phyloP scores from a whole-genome alignment of 176 grass and related monocot genomes.

The Pontederia paniculata region DNA sequence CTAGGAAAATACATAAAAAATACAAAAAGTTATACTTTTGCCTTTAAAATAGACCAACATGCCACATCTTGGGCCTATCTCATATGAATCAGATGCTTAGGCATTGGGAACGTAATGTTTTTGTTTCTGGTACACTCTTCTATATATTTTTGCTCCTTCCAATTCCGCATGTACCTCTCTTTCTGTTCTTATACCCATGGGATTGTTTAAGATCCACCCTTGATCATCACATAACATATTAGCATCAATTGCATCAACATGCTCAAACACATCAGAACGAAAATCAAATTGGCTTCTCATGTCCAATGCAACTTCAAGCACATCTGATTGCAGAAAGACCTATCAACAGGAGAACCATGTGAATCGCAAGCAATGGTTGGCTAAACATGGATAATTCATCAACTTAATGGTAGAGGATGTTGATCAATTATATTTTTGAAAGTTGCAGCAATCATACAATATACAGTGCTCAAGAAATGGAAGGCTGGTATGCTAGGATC shows the following conservation, averaged over 20 bases:
- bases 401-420: neutral
- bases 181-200: slow-evolving; percentile 79
- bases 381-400: neutral
- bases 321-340: slow-evolving; percentile 87
- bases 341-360: slow-evolving; percentile 24
- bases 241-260: slow-evolving; percentile 42
- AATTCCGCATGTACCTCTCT: slow-evolving; percentile 83
- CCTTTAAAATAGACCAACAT: no score
- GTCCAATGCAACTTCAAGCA: slow-evolving; percentile 62
- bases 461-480: neutral
- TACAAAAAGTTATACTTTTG: no score
- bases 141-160: slow-evolving; percentile 77
- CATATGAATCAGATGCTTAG: neutral
- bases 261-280: slow-evolving; percentile 41
- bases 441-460: neutral
- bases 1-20: no score
- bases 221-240: slow-evolving; percentile 34
- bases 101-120: slow-evolving; percentile 7
- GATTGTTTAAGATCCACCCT: slow-evolving; percentile 72
- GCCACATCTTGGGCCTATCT: no score
- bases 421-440: no score
- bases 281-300: slow-evolving; percentile 80
- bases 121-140: slow-evolving; percentile 76
- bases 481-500: neutral
- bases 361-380: neutral